phyloP scores from a whole-genome alignment of 2,329 filamentous ascomycete genomes.

The Mycosphaerella sp. region DNA sequence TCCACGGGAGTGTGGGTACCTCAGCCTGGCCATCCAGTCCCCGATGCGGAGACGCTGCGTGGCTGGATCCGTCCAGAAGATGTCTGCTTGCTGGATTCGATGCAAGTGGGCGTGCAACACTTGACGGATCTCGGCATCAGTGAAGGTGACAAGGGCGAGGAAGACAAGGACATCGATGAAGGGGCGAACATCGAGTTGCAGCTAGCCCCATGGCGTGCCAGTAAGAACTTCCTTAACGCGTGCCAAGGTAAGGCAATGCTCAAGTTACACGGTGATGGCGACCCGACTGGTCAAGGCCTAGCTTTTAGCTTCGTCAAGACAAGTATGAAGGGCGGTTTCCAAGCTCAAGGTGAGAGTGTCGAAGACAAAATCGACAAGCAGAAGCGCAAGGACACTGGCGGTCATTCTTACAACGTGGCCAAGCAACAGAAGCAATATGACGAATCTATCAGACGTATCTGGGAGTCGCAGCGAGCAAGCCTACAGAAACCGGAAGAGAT shows the following conservation, averaged over 20 bases:
- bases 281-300: constrained; percentile 86
- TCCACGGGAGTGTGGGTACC: constrained; percentile 72
- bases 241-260: constrained; percentile 96
- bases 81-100: constrained; percentile 87
- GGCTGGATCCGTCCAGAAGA: constrained; percentile 93
- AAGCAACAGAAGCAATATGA: constrained; percentile 90
- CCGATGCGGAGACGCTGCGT: constrained; percentile 74
- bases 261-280: constrained; percentile 85
- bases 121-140: constrained; percentile 87
- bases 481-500: constrained; percentile 68
- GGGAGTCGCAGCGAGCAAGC: constrained; percentile 78
- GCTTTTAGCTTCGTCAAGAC: constrained; percentile 97
- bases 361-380: constrained; percentile 82
- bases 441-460: constrained; percentile 83
- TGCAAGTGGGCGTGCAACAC: constrained; percentile 91
- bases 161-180: constrained; percentile 56
- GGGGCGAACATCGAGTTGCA: constrained; percentile 76
- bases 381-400: constrained; percentile 60
- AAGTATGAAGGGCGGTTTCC: constrained; percentile 98
- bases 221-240: constrained; percentile 92
- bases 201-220: constrained; percentile 92
- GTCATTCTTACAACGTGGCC: constrained; percentile 96
- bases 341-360: constrained; percentile 80
- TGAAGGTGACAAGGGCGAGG: constrained; percentile 55
- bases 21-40: constrained; percentile 63